Evolutionary conservation across 768 basidiomycete species (phyloP).

Genomic region (Boletus coccyginus): DNA sequence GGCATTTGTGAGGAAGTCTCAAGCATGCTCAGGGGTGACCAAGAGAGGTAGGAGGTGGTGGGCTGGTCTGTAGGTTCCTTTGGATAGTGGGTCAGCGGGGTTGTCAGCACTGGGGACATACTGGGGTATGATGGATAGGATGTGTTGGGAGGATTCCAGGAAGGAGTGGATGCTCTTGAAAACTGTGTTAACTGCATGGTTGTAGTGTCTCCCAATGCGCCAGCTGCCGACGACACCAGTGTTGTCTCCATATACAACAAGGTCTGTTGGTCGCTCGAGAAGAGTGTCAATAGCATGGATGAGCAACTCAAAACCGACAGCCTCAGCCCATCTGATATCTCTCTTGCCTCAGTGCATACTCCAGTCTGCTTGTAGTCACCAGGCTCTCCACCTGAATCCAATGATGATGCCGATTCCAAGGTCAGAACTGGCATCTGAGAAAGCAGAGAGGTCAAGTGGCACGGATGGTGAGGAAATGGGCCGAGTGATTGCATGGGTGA

Average conservation of each 20-base stretch:
- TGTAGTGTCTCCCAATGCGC: background rate
- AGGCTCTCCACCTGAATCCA: too few species aligned
- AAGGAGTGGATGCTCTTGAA: background rate
- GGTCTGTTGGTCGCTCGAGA: background rate
- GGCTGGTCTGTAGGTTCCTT: background rate
- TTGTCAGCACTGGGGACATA: background rate
- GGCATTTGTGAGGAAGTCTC: background rate
- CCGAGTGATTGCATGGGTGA: too few species aligned
- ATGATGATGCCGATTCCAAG: too few species aligned
- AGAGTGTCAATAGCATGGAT: background rate
- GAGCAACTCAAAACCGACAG: background rate
- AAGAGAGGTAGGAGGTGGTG: background rate
- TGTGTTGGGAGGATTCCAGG: background rate
- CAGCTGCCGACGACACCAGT: background rate
- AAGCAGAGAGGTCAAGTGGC: too few species aligned
- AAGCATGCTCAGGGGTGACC: background rate
- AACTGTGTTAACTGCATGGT: background rate
- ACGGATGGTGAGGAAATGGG: too few species aligned
- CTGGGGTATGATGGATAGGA: accelerated
- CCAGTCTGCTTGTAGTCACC: too few species aligned
- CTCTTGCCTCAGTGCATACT: too few species aligned
- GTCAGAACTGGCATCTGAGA: too few species aligned
- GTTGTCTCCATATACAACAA: background rate
- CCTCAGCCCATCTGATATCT: background rate
- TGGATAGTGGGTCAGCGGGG: background rate